Conservation (phyloP, 2,329 filamentous ascomycete genomes). For the Zasmidium angulare region DNA sequence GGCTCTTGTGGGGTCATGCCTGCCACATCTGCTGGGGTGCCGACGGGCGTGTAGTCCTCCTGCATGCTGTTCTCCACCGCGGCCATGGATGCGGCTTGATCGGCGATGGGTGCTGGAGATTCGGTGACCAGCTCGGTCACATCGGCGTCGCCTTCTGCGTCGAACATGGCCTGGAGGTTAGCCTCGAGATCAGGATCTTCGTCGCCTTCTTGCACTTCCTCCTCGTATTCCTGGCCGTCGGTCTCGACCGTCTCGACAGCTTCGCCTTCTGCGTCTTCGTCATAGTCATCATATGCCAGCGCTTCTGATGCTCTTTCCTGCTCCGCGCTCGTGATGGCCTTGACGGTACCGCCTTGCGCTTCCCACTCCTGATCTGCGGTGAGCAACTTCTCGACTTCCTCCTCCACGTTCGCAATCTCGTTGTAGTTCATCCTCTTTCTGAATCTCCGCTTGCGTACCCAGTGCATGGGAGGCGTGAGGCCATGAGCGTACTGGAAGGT, state of each 20-base stretch:
- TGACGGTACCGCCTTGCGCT: slow-evolving; percentile 53
- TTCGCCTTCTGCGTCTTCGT: slow-evolving; percentile 45
- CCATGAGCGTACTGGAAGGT: slow-evolving; percentile 78
- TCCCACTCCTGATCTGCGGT: slow-evolving; percentile 60
- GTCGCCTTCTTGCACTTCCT: slow-evolving; percentile 39
- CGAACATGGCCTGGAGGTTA: slow-evolving; percentile 38
- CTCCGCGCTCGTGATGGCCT: slow-evolving; percentile 8
- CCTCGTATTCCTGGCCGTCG: slow-evolving; percentile 41
- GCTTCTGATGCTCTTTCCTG: slow-evolving; percentile 36
- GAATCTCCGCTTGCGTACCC: slow-evolving; percentile 78
- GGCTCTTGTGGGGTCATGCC: slow-evolving; percentile 27
- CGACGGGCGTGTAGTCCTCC: slow-evolving; percentile 21
- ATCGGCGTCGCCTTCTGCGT: slow-evolving; percentile 33
- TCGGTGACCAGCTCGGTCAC: slow-evolving; percentile 27
- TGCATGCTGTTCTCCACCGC: slow-evolving; percentile 23
- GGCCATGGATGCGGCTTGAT: slow-evolving; percentile 27
- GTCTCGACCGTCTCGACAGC: slow-evolving; percentile 34
- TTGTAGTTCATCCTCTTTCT: slow-evolving; percentile 78
- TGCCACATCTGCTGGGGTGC: slow-evolving; percentile 24
- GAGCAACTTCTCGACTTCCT: slow-evolving; percentile 72
- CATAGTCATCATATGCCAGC: slow-evolving; percentile 35
- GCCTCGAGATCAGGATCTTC: slow-evolving; percentile 34
- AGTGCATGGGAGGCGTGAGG: slow-evolving; percentile 83
- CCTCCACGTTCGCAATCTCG: slow-evolving; percentile 82
- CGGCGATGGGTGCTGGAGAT: slow-evolving; percentile 29